Evolutionary conservation across 352 stramenopile genomes (phyloP), one percentile per base, ranked within the genome.

Genomic region (Phytophthora brassicae): DNA sequence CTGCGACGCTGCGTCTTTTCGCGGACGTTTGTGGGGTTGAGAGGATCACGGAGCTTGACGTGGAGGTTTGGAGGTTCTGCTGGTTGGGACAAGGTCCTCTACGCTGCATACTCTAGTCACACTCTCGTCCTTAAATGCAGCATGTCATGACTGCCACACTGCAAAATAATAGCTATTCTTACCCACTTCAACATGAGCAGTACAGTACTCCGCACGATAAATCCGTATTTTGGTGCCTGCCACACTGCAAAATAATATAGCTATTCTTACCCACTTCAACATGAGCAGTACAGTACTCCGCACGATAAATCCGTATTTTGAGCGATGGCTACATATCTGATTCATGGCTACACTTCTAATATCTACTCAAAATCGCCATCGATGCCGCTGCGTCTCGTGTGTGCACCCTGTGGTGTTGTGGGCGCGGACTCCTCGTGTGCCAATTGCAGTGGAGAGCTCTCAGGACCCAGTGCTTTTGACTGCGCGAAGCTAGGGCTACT

Each of bases 401-500:
- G 76, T 48, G 35, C 56, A 4, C 51, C 60, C n/a, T 86, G 74
- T 45, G 47, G 51, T 53, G 39, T 78, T 16, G 35, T 56, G 9
- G 29, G 47, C 11, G 39, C 6, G 9, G 53, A 31, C 3, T 33
- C 57, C 22, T 50, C 60, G 5, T 91, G 84, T 58, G 22, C 57
- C 16, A 84, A 75, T 17, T 91, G 84, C 56, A 49, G 39, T 7
- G 56, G 53, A 24, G 52, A 72, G 17, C 53, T 89, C 26, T 56
- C 50, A 14, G 13, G 20, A 3, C 78, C 84, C 2, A 78, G 68
- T 0, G 66, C 72, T 12, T 89, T 89, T 33, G 80, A 90, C 66
- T 91, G 80, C 63, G 81, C 84, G 12, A 75, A 81, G 19, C 61
- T 84, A 6, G 81, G 84, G 16, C 68, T 90, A 5, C 60, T 90